Conservation (phyloP, 495 filamentous ascomycete genomes). For the Extremus antarcticus region DNA sequence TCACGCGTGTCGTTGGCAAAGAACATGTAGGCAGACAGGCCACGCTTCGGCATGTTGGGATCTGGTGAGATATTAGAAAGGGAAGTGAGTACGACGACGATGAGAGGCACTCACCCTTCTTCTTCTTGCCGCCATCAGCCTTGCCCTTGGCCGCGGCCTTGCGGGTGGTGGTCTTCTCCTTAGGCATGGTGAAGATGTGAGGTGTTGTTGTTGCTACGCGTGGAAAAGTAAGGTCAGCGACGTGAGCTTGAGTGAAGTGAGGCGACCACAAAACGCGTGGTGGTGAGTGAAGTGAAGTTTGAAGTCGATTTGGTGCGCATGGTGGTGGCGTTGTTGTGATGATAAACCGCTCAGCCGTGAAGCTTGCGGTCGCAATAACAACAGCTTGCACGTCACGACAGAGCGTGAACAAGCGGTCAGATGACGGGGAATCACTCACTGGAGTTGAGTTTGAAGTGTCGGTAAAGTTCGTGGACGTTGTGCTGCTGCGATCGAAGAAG, state of each 20-base stretch:
- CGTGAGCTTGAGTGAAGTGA: background rate
- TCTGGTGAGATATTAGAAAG: slow-evolving; percentile 42
- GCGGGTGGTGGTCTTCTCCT: slow-evolving; percentile 52
- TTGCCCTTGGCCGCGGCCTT: slow-evolving; percentile 35
- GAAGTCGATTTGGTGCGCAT: slow-evolving; percentile 1
- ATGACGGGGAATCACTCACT: slow-evolving; percentile 1
- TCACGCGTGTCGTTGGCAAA: slow-evolving; percentile 99
- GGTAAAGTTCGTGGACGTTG: background rate
- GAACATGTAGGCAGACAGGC: slow-evolving; percentile 99
- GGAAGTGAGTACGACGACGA: slow-evolving; percentile 1
- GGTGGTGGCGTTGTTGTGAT: background rate
- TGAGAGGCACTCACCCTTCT: slow-evolving; percentile 57
- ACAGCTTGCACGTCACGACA: background rate
- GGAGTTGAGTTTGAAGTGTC: background rate
- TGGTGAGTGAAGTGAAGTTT: background rate
- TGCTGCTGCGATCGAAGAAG: background rate
- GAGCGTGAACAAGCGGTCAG: background rate
- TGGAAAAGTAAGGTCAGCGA: slow-evolving; percentile 2
- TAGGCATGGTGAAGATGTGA: slow-evolving; percentile 52
- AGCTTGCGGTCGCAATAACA: background rate
- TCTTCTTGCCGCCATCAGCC: slow-evolving; percentile 51
- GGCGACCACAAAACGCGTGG: background rate
- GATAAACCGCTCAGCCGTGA: too few relatives aligned
- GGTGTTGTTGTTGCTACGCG: slow-evolving; percentile 12
- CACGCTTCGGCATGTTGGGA: slow-evolving; percentile 97